phyloP scores from a whole-genome alignment of 495 filamentous ascomycete species.

The Immersiella caudata region DNA sequence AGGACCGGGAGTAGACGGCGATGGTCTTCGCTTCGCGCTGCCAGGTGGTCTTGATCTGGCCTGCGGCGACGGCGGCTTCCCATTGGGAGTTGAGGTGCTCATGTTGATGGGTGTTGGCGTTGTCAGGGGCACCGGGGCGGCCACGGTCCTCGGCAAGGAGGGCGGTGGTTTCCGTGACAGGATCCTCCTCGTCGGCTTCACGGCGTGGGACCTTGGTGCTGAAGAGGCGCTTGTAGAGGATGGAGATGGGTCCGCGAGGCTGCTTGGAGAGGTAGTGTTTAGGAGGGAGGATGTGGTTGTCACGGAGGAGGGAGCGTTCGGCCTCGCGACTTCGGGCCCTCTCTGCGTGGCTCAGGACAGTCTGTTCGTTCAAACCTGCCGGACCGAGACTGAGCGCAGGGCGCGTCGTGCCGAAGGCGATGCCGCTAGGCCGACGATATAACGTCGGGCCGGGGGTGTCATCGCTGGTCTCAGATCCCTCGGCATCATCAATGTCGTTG shows the following conservation, averaged over 20 bases:
- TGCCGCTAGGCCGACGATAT: conserved; percentile 70
- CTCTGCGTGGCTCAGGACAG: conserved; percentile 62
- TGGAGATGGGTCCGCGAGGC: conserved; percentile 26
- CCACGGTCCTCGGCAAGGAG: conserved; percentile 31
- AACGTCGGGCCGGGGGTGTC: conserved; percentile 62
- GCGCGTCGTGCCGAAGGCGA: conserved; percentile 62
- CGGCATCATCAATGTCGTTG: conserved; percentile 12
- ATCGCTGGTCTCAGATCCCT: conserved; percentile 40
- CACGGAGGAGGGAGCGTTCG: conserved; percentile 72
- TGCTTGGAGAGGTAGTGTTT: conserved; percentile 51
- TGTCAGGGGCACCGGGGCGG: conserved; percentile 13
- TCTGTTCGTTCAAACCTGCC: conserved; percentile 36
- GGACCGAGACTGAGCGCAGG: conserved; percentile 38
- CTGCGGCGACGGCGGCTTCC: conserved; percentile 77
- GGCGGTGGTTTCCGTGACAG: conserved; percentile 47
- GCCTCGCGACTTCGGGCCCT: conserved; percentile 65
- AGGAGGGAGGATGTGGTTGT: conserved; percentile 73
- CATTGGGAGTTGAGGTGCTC: conserved; percentile 63
- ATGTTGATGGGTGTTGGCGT: conserved; percentile 18
- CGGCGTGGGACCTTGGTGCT: conserved; percentile 48
- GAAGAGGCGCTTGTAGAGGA: conserved; percentile 48
- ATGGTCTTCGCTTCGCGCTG: conserved; percentile 76
- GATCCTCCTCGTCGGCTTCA: conserved; percentile 38
- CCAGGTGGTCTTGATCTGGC: conserved; percentile 83
- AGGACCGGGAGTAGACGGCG: conserved; percentile 56